phyloP scores from a whole-genome alignment of 2,329 filamentous ascomycete genomes.

The Rhynchosporium graminicola region DNA sequence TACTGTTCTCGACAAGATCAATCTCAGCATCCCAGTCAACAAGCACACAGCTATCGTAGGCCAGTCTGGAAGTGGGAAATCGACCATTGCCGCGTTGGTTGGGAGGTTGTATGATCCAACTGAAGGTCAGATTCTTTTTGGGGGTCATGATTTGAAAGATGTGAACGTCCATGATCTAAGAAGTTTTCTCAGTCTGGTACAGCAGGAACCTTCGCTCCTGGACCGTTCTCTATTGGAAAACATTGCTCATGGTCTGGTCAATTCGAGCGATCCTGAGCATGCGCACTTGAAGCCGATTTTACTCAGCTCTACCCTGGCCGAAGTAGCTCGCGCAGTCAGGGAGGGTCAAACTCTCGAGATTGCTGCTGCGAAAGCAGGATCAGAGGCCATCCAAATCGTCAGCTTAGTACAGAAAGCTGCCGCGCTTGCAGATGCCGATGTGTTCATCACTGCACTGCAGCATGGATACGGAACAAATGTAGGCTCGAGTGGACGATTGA shows the following conservation, averaged over 20 bases:
- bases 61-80: slow-evolving; percentile 59
- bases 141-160: slow-evolving; percentile 24
- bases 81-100: slow-evolving; percentile 55
- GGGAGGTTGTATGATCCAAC: slow-evolving; percentile 59
- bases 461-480: slow-evolving; percentile 30
- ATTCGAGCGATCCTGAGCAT: slow-evolving; percentile 53
- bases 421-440: slow-evolving; percentile 49
- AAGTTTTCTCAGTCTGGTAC: slow-evolving; percentile 52
- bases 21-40: slow-evolving; percentile 38
- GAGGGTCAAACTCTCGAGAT: slow-evolving; percentile 44
- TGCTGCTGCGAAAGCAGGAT: slow-evolving; percentile 2
- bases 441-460: slow-evolving; percentile 15
- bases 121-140: slow-evolving; percentile 32
- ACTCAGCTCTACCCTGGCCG: slow-evolving; percentile 47
- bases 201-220: slow-evolving; percentile 56
- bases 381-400: slow-evolving; percentile 39
- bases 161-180: slow-evolving; percentile 36
- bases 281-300: slow-evolving; percentile 45
- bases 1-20: slow-evolving; percentile 39
- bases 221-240: slow-evolving; percentile 48
- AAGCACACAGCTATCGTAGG: slow-evolving; percentile 57
- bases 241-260: slow-evolving; percentile 39
- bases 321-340: slow-evolving; percentile 54
- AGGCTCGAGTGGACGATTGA: slow-evolving; percentile 42
- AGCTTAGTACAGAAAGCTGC: slow-evolving; percentile 45